Conservation (phyloP, 352 stramenopile species). For the Plasmopara halstedii region DNA sequence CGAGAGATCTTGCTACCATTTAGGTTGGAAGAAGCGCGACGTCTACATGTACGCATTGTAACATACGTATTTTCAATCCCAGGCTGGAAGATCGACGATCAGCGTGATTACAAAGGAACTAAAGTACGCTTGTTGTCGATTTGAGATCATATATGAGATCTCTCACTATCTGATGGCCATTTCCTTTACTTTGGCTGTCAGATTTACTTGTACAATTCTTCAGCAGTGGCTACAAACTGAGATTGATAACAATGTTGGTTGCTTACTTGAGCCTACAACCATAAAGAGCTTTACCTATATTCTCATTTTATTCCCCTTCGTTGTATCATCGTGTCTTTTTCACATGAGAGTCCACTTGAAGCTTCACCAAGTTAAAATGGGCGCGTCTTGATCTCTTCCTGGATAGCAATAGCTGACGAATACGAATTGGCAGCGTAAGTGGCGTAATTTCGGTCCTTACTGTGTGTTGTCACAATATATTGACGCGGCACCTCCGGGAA, state of each 20-base stretch:
- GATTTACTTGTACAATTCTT: conserved; percentile 58
- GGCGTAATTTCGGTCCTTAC: conserved; percentile 53
- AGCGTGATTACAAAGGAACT: conserved; percentile 76
- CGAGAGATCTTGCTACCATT: neutral
- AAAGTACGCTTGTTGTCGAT: conserved; percentile 38
- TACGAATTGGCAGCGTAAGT: conserved; percentile 85
- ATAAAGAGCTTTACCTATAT: neutral
- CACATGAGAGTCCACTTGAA: neutral
- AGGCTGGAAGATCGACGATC: conserved; percentile 45
- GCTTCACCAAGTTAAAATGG: conserved; percentile 46
- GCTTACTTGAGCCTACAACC: too few relatives aligned
- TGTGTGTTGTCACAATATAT: conserved; percentile 68
- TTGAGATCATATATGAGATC: neutral
- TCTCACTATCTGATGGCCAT: neutral
- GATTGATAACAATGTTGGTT: neutral
- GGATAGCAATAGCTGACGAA: conserved; percentile 73
- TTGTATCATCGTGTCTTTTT: too few relatives aligned
- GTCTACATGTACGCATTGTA: conserved; percentile 55
- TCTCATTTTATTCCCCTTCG: conserved; percentile 1
- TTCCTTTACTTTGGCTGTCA: conserved; percentile 6
- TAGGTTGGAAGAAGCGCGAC: conserved; percentile 63
- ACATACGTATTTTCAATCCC: conserved; percentile 82
- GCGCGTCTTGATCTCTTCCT: conserved; percentile 70
- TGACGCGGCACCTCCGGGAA: conserved; percentile 72
- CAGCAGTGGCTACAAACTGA: conserved; percentile 4